Evolutionary conservation across 176 grass and related monocot species (phyloP).

Genomic region (Neostapfia colusana): DNA sequence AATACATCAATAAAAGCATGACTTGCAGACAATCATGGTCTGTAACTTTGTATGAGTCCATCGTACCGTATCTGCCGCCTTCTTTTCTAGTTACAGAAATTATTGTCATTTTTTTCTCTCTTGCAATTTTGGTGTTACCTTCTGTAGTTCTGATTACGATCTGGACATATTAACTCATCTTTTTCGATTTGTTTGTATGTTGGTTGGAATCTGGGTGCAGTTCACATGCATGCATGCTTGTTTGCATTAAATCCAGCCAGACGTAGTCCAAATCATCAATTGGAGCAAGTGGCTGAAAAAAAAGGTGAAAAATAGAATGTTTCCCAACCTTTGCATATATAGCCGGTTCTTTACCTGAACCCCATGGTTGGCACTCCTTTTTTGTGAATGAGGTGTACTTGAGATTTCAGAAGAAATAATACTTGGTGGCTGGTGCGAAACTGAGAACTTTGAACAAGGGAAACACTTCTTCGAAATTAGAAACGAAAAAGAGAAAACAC

Average conservation of each 20-base stretch:
- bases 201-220: constrained; percentile 8
- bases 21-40: constrained; percentile 13
- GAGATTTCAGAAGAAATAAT: background rate
- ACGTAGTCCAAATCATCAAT: constrained; percentile 27
- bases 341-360: constrained; percentile 9
- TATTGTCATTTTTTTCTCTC: background rate
- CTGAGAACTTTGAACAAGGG: background rate
- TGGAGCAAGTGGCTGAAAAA: constrained; percentile 21
- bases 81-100: background rate
- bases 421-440: background rate
- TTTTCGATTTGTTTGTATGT: constrained; percentile 26
- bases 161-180: constrained; percentile 10
- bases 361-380: background rate
- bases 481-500: no score
- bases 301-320: constrained; percentile 9
- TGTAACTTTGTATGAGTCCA: constrained; percentile 23
- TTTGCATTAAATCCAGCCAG: constrained; percentile 30
- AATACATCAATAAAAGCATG: constrained; percentile 45
- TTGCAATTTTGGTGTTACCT: background rate
- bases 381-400: background rate
- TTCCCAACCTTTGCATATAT: constrained; percentile 9
- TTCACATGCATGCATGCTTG: constrained; percentile 31
- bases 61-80: background rate
- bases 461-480: background rate
- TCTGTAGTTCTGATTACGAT: background rate